Conservation (phyloP, 1,284 basidiomycete genomes). For the Golubevia pallescens region DNA sequence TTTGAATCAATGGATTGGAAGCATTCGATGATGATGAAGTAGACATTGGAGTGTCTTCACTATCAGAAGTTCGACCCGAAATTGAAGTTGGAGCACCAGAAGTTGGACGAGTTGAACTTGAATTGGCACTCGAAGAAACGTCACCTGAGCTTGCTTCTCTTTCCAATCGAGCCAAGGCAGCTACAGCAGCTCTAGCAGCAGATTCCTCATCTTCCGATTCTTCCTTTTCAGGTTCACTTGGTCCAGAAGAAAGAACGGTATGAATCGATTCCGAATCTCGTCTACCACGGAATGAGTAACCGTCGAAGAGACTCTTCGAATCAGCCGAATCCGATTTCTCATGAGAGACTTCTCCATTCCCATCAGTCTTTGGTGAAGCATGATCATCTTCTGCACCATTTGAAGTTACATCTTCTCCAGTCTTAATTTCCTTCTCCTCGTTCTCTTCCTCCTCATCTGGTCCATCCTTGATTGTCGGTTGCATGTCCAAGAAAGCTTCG, state of each 20-base stretch:
- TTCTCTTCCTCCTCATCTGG: conserved; percentile 8
- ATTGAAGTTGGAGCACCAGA: conserved; percentile 17
- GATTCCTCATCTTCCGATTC: conserved; percentile 47
- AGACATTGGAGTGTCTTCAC: conserved; percentile 14
- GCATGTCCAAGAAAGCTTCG: conserved; percentile 89
- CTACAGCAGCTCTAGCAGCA: conserved; percentile 40
- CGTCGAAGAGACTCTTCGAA: conserved; percentile 41
- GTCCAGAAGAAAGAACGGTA: conserved; percentile 9
- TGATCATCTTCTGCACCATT: conserved; percentile 10
- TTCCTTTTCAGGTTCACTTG: conserved; percentile 11
- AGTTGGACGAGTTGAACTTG: conserved; percentile 7
- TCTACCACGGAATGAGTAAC: conserved; percentile 52
- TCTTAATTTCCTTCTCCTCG: conserved; percentile 6
- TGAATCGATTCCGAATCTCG: conserved; percentile 46
- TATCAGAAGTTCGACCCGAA: conserved; percentile 29
- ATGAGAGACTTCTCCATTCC: conserved; percentile 10
- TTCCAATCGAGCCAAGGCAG: conserved; percentile 45
- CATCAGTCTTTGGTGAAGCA: conserved; percentile 13
- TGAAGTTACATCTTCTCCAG: conserved; percentile 3
- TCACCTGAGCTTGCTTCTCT: conserved; percentile 30
- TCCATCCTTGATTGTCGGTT: conserved; percentile 35
- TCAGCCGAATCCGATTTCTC: conserved; percentile 16
- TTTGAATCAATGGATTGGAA: conserved; percentile 9
- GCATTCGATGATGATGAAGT: conserved; percentile 16
- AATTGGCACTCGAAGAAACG: conserved; percentile 10